Base-by-base conservation (phyloP, 2,329 filamentous ascomycete species). In the Pseudogymnoascus sp. region DNA sequence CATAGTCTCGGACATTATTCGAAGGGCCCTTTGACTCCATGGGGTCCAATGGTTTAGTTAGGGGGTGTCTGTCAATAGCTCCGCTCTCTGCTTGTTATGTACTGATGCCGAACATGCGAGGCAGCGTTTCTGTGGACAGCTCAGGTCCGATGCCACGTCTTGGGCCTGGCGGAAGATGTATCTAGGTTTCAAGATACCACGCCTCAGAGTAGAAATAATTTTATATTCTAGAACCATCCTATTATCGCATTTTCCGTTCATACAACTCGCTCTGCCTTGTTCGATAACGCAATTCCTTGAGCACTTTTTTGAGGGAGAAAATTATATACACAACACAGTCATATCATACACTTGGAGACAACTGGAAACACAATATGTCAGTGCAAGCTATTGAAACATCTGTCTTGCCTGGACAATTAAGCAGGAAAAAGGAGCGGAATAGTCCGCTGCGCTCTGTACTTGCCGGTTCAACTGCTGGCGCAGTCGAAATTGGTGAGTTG, bases 401-500 rank as follows among this genome's bases (percentile, higher is more conserved):
- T 23, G 19, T 7, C 43, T 48, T 25, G 11, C 43, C 43, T 23
- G 14, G 19, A 11, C 19, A 48, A 48, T 19, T 23, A 48, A 4
- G 11, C 11, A 79, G 79, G 64, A 65, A 66, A 67, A 82, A 82
- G 73, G 75, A 74, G 48, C 68, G 75, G 77, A 90, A 93, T 57
- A 96, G 90, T 73, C 85, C 90, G 57, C 77, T 96, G 74, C 90
- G 95, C 70, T 96, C 92, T 65, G 90, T 98, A 71, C 81, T 98
- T 71, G 95, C 95, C 63, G 95, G 95, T 68, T 91, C 92, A 65
- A 90, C 90, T 14, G 95, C 93, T 63, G 95, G 95, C 72, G 95
- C 93, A 63, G 85, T 98, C 69, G 93, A 99, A 79, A 97, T 98
- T 76, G 86, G 90, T 92, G 80, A 70, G 78, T 71, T 54, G 36